These are phyloP conservation scores for Fomitopsis pinicola DNA, from an alignment of 1,284 basidiomycete genomes.

Conservation along the genomic window DNA sequence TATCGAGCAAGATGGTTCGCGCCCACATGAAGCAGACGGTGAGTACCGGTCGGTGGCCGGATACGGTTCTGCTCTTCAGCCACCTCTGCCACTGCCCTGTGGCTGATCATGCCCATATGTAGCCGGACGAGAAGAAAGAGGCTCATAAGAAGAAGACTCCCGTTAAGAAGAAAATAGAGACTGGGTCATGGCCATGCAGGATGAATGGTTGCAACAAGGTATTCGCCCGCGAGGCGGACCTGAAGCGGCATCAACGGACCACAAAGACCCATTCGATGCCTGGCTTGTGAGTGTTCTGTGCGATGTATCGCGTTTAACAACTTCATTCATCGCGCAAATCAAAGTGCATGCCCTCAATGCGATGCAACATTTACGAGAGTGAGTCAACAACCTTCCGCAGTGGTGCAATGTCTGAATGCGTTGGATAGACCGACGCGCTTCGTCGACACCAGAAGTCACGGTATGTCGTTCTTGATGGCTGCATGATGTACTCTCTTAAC, in stretches of 20 bases:
- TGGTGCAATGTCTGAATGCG: not conserved
- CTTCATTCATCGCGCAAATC: not conserved
- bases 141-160: conserved; percentile 31
- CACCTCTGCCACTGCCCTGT: conserved; percentile 20
- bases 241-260: conserved; percentile 73
- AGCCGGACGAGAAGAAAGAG: conserved; percentile 49
- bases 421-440: conserved; percentile 30
- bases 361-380: conserved; percentile 74
- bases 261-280: conserved; percentile 69
- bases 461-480: conserved; percentile 30
- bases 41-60: conserved; percentile 13
- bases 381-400: conserved; percentile 24
- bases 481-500: not conserved
- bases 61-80: conserved; percentile 18
- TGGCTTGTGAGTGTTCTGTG: conserved; percentile 52
- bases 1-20: conserved; percentile 16
- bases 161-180: conserved; percentile 45
- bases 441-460: conserved; percentile 46
- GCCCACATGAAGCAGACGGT: conserved; percentile 22
- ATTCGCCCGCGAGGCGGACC: conserved; percentile 73
- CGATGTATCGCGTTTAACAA: not conserved
- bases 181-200: conserved; percentile 68
- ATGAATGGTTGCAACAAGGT: conserved; percentile 74
- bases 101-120: conserved; percentile 15
- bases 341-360: conserved; percentile 68